A percentile compares a stretch with the other conserved stretches of the same genome.
Conservation (phyloP, 169 alveolate genomes). For the Amoebophrya sp. region DNA sequence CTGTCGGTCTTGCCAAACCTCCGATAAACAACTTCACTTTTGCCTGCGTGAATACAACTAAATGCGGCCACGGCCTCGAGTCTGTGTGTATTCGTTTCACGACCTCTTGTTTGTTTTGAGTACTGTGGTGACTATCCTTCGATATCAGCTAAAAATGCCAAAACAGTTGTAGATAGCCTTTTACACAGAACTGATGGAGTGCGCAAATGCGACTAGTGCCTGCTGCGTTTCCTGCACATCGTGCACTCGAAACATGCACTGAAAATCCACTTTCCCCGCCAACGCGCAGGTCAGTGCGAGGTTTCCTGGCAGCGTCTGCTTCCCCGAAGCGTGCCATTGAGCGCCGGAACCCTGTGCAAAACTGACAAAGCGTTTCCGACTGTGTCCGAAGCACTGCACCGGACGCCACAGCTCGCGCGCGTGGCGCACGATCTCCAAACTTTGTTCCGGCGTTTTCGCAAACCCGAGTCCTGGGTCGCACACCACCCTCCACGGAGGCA, state of each 20-base stretch:
- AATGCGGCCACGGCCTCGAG: no score
- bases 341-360: neutral
- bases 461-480: neutral
- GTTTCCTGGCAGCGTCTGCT: neutral
- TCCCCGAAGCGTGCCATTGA: neutral
- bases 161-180: neutral
- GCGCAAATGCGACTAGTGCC: neutral
- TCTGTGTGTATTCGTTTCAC: no score
- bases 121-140: no score
- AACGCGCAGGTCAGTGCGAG: neutral
- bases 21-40: no score
- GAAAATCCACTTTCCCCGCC: neutral
- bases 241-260: neutral
- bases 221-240: neutral
- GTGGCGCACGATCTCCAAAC: neutral
- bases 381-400: neutral
- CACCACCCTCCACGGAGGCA: neutral
- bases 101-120: no score
- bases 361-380: neutral
- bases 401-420: neutral
- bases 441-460: neutral
- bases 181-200: neutral
- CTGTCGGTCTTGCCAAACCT: no score
- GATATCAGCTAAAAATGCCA: neutral
- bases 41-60: no score